A percentile compares a stretch with the other conserved stretches of the same genome.
Evolutionary conservation across 306 rosid species (phyloP).

Genomic region (Pachyrhizus erosus): DNA sequence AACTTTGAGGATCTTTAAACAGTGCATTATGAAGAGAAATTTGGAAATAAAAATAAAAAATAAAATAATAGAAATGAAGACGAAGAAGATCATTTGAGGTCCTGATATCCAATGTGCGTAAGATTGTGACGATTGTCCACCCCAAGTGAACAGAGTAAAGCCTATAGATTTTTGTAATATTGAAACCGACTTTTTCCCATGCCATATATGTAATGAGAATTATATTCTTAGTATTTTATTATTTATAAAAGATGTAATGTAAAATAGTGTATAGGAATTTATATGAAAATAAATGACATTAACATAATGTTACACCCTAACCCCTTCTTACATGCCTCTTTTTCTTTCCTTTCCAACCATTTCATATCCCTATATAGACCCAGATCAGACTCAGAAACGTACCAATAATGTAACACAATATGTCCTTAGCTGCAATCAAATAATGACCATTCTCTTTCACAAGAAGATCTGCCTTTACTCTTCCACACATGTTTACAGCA

Average conservation of each 20-base stretch:
- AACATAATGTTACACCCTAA: not conserved
- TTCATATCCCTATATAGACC: not conserved
- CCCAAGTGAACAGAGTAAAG: not conserved
- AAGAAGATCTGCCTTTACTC: constrained; percentile 14
- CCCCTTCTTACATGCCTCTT: not conserved
- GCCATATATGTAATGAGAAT: not conserved
- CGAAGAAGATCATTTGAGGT: no score
- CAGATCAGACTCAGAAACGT: not conserved
- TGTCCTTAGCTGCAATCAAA: constrained; percentile 2
- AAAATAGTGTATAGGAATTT: not conserved
- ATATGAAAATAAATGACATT: not conserved
- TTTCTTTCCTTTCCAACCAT: not conserved
- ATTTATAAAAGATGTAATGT: not conserved
- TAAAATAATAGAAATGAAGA: not conserved
- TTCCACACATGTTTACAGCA: not conserved
- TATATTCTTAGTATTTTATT: not conserved
- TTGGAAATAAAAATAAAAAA: not conserved
- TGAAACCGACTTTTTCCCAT: not conserved
- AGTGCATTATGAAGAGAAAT: not conserved
- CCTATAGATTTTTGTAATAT: not conserved
- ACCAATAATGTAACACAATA: not conserved
- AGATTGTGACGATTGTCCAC: not conserved
- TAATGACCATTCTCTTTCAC: not conserved
- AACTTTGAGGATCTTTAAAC: not conserved
- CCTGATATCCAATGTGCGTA: no score